phyloP scores from a whole-genome alignment of 2,329 filamentous ascomycete genomes.

The Fusarium sp. region DNA sequence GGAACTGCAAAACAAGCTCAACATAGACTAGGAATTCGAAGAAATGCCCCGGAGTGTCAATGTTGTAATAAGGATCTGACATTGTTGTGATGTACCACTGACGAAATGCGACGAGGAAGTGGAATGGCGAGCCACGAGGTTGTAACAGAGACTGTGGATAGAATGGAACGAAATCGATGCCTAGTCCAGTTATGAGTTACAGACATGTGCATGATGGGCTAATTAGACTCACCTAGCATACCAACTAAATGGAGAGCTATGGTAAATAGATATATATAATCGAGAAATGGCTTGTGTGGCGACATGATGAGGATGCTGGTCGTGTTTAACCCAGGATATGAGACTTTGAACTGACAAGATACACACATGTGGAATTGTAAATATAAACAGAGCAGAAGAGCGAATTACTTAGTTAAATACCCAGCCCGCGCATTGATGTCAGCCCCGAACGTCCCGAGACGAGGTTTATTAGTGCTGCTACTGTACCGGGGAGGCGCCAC shows the following conservation, averaged over 20 bases:
- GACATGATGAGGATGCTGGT: not conserved
- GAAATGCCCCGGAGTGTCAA: not conserved
- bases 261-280: not conserved
- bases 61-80: not conserved
- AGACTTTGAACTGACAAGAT: not conserved
- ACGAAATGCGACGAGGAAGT: not conserved
- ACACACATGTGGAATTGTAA: no score
- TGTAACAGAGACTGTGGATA: not conserved
- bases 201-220: rapidly evolving
- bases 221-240: not conserved
- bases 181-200: not conserved
- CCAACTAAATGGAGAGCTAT: not conserved
- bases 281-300: not conserved
- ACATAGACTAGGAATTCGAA: not conserved
- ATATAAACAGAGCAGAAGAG: not conserved
- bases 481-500: no score
- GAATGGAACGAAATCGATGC: not conserved
- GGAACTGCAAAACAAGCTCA: not conserved
- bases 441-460: not conserved
- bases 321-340: not conserved
- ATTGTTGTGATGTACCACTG: not conserved
- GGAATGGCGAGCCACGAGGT: not conserved
- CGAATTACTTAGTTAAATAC: not conserved
- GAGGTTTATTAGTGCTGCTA: not conserved
- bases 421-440: not conserved